phyloP scores from a whole-genome alignment of 768 basidiomycete genomes.

The Suillus subluteus region DNA sequence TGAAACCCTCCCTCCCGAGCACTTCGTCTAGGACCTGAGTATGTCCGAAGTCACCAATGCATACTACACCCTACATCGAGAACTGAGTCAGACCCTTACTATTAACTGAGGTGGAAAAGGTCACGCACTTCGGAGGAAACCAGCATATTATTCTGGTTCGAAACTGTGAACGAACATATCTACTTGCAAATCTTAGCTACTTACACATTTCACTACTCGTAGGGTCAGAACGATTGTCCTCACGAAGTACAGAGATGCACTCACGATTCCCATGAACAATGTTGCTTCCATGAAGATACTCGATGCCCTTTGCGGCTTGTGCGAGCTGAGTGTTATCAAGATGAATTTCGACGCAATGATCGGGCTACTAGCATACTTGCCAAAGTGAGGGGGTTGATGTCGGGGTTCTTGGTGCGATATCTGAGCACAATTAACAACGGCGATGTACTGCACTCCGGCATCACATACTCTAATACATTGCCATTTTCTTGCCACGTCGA shows the following conservation, averaged over 20 bases:
- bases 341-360: neutral
- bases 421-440: constrained; percentile 29
- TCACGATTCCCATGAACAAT: constrained; percentile 65
- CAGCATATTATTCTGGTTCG: constrained; percentile 56
- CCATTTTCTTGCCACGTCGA: constrained; percentile 67
- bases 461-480: constrained; percentile 52
- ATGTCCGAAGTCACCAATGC: constrained; percentile 68
- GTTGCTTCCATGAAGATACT: constrained; percentile 55
- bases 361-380: constrained; percentile 33
- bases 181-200: constrained; percentile 24
- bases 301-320: constrained; percentile 59
- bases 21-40: constrained; percentile 63
- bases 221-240: constrained; percentile 11
- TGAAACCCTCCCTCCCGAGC: constrained; percentile 49
- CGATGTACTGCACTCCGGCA: constrained; percentile 6
- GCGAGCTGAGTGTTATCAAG: constrained; percentile 39
- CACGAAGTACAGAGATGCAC: constrained; percentile 24
- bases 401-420: constrained; percentile 41
- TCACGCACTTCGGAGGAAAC: constrained; percentile 50
- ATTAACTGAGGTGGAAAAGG: neutral
- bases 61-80: constrained; percentile 48
- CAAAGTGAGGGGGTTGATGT: constrained; percentile 45
- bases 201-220: constrained; percentile 60
- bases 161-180: constrained; percentile 10
- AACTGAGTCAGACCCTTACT: constrained; percentile 8